Base-by-base conservation (phyloP, 1,284 basidiomycete genomes). In the Porphyrellus sp. region DNA sequence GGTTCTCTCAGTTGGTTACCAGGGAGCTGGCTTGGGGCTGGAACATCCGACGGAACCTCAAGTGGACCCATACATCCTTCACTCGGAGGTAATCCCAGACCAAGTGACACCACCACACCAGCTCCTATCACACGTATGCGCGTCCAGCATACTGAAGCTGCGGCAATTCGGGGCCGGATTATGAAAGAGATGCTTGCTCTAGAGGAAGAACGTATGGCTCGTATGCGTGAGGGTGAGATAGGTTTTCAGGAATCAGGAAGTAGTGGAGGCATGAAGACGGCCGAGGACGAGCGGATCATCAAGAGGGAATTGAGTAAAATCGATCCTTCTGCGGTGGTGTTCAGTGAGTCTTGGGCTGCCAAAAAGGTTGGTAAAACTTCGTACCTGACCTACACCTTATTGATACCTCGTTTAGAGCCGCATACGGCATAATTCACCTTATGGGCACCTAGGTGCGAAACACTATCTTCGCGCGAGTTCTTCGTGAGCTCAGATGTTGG, bases 141-240 rank as follows among this genome's bases (percentile, higher is more conserved):
- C 37, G 73, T 98, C 11, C 86, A 89, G 52, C 79, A 84, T 13
- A 76, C 85, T 2, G 91, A 97, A 68, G 93, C 93, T 1, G 80
- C 91, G 0, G 89, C 89, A 1, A 99, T 99, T 60, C 82, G 92
- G 15, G 91, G 94, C 62, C 81, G 94, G 24, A 99, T 99, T 63
- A 99, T 99, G 97, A 85, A 91, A 63, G 96, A 99, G 77, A 99
- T 99, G 96, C 80, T 98, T 64, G 80, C 91, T 35, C 75, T 99
- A 24, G 96, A 99, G 70, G 95, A 99, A 67, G 93, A 98, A 70
- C 82, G 96, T 23, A 96, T 99, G 85, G 83, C 89, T 52, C 82
- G 95, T 15, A 99, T 98, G 96, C 85, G 86, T 52, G 82, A 85
- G 53, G 78, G 78, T 33, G 76, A 80, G 44, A 74, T 85, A 55